Evolutionary conservation across 805 yeast species (phyloP).

Genomic region (Lipomyces orientalis): DNA sequence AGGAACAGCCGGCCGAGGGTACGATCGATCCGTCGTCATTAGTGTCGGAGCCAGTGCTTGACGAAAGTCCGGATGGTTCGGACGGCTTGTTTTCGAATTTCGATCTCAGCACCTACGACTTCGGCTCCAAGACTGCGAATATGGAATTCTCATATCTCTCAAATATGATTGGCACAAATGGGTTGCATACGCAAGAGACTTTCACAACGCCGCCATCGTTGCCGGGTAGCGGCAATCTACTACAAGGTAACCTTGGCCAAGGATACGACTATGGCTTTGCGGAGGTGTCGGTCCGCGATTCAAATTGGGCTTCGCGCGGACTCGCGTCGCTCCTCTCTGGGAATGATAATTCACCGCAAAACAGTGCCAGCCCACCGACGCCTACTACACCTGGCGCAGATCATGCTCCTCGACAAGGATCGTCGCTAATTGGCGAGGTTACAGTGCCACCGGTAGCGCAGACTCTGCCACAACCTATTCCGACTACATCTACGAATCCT

Average conservation of each 20-base stretch:
- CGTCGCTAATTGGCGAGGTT: not conserved
- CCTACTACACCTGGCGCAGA: slow-evolving; percentile 17
- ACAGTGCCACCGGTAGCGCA: not conserved
- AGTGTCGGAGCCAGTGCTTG: slow-evolving; percentile 17
- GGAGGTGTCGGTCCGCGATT: slow-evolving; percentile 34
- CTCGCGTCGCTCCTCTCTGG: slow-evolving; percentile 34
- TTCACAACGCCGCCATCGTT: slow-evolving; percentile 21
- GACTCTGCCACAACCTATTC: not conserved
- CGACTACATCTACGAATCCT: not conserved
- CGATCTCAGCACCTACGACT: slow-evolving; percentile 38
- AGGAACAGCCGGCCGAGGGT: slow-evolving; percentile 14
- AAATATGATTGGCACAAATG: slow-evolving; percentile 42
- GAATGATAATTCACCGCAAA: slow-evolving; percentile 28
- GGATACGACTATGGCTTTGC: slow-evolving; percentile 24
- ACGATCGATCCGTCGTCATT: slow-evolving; percentile 35
- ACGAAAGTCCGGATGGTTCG: slow-evolving; percentile 23
- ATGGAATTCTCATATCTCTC: slow-evolving; percentile 47
- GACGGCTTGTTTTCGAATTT: slow-evolving; percentile 29
- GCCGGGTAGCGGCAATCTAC: slow-evolving; percentile 5
- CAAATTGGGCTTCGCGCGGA: slow-evolving; percentile 36
- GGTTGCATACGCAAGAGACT: slow-evolving; percentile 17
- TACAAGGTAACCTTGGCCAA: not conserved
- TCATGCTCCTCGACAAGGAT: slow-evolving; percentile 4
- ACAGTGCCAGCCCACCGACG: slow-evolving; percentile 35
- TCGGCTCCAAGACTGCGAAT: slow-evolving; percentile 47